These are phyloP conservation scores for Prunus padus DNA, from an alignment of 306 rosid species.

Conservation along the genomic window DNA sequence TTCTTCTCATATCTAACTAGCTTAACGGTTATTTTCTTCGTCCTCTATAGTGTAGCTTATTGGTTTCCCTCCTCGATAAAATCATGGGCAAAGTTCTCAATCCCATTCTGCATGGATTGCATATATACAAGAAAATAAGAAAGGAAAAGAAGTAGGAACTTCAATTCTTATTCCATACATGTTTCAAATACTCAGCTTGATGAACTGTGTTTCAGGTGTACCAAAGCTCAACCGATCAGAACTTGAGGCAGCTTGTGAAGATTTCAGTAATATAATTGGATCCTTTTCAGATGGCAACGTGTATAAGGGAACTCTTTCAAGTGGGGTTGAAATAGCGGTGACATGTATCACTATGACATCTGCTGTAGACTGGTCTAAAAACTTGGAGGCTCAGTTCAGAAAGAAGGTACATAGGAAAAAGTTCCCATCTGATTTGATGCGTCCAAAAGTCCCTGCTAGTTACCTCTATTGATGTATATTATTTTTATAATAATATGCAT, in stretches of 20 bases:
- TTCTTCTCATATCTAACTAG: too few relatives aligned
- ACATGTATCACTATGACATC: slow-evolving; percentile 50
- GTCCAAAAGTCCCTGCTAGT: slow-evolving; percentile 10
- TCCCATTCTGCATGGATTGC: too few relatives aligned
- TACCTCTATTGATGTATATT: background rate
- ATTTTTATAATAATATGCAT: background rate
- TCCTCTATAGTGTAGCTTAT: background rate
- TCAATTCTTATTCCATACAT: background rate
- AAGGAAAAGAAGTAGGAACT: too few relatives aligned
- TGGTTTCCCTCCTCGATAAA: too few relatives aligned
- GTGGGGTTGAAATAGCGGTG: slow-evolving; percentile 96
- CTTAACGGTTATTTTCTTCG: background rate
- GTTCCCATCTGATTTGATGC: background rate
- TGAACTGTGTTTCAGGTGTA: slow-evolving; percentile 56
- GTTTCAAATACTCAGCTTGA: background rate
- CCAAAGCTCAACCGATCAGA: slow-evolving; percentile 79
- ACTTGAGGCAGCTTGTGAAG: slow-evolving; percentile 84
- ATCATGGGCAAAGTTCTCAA: too few relatives aligned
- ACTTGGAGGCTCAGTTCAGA: slow-evolving; percentile 62
- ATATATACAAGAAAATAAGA: too few relatives aligned
- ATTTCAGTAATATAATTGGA: slow-evolving; percentile 89
- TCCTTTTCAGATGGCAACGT: slow-evolving; percentile 53
- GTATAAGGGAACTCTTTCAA: slow-evolving; percentile 90
- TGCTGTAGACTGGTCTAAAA: slow-evolving; percentile 64
- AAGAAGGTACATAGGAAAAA: slow-evolving; percentile 52